These are phyloP conservation scores for Camellia lanceoleosa DNA, from an alignment of 148 eudicot species.

Conservation along the genomic window DNA sequence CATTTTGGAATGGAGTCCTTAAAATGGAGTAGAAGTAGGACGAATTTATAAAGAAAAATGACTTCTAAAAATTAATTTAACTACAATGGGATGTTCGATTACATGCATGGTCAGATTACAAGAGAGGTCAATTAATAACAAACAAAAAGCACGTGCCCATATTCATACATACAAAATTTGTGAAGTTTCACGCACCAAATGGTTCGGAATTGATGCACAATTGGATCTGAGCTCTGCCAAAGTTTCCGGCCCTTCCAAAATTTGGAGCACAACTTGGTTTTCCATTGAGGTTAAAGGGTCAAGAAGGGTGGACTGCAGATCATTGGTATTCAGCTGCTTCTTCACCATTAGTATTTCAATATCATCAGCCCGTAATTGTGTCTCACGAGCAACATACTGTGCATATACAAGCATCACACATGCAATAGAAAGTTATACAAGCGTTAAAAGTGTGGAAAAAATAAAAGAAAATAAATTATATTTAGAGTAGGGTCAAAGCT, in stretches of 20 bases:
- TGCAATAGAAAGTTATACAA: background rate
- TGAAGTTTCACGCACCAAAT: constrained; percentile 16
- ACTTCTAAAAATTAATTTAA: too few species aligned
- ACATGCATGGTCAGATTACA: too few species aligned
- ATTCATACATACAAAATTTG: too few species aligned
- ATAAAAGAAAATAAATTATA: background rate
- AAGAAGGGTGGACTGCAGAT: background rate
- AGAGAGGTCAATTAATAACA: background rate
- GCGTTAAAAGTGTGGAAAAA: background rate
- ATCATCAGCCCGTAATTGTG: constrained; percentile 15
- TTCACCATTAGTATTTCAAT: constrained; percentile 22
- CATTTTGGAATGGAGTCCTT: background rate
- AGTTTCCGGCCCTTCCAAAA: constrained; percentile 18
- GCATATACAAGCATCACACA: constrained; percentile 11
- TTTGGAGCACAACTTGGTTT: constrained; percentile 14
- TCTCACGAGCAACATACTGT: constrained; percentile 31
- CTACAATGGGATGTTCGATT: too few species aligned
- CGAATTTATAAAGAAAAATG: too few species aligned
- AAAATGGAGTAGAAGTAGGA: too few species aligned
- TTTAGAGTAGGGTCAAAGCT: background rate
- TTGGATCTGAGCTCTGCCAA: constrained; percentile 11
- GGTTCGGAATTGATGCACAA: constrained; percentile 13
- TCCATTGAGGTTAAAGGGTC: constrained; percentile 13
- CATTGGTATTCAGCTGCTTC: constrained; percentile 5
- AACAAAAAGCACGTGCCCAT: background rate